Evolutionary conservation across 2,329 filamentous ascomycete species (phyloP), one percentile per base, ranked within the genome.

Genomic region (Aspergillus fijiensis): DNA sequence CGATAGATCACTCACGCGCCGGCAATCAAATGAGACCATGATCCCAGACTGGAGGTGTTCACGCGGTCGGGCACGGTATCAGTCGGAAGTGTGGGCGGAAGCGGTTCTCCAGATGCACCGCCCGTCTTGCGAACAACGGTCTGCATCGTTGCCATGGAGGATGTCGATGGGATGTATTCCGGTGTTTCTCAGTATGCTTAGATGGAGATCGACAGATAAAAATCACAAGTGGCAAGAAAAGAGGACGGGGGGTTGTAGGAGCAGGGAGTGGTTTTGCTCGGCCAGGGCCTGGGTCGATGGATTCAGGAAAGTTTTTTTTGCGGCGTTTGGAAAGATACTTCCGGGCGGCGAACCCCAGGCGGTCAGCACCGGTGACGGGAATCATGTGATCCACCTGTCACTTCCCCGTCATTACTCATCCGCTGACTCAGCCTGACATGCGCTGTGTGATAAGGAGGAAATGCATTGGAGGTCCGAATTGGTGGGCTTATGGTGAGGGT

Each of bases 21-120:
- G 54, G 72, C 72, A 57, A 74, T 60, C 45, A 74, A 57, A 58
- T 74, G 71, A 31, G 69, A 64, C 69, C 65, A 72, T n/a, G 71
- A 63, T 45, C 57, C 61, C n/a, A 62, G 49, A 23, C 52, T 27
- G 14, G 60, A 60, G 25, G 56, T 52, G 35, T 50, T 33, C 29
- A 55, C 33, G n/a, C 57, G 47, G 23, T 55, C 42, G 29, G 47
- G 25, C 5, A 49, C 19, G 5, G 39, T 50, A 11, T 62, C 53
- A 4, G 60, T 57, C 60, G 60, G 57, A 25, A 62, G 53, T 21
- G 57, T 52, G 49, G 57, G 57, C 49, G 53, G 53, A 25, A 62
- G 58, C 29, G 60, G 47, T 54, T 60, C 60, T 21, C 49, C 45
- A 39, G 57, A n/a, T 21, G 50, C 42, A 33, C 55, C 49, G 12